Evolutionary conservation across 1,284 basidiomycete genomes (phyloP).

Genomic region (Ganoderma resinaceum): DNA sequence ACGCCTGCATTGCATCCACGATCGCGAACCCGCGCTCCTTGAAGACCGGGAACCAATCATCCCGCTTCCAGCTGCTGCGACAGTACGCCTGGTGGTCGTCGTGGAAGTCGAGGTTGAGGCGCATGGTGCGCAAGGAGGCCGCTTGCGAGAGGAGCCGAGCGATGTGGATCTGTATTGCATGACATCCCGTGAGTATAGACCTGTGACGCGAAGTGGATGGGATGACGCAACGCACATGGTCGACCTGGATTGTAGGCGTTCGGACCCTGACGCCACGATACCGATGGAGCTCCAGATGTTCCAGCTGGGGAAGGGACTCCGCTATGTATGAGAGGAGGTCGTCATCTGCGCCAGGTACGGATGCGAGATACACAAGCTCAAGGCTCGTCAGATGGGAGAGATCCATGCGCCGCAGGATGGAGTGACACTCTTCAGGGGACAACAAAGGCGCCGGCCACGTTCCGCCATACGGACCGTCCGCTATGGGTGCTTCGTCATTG

Average conservation of each 20-base stretch:
- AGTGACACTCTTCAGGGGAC: background rate
- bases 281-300: conserved; percentile 10
- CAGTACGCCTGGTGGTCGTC: background rate
- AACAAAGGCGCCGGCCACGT: background rate
- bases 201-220: background rate
- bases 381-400: background rate
- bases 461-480: too few relatives aligned
- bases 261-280: background rate
- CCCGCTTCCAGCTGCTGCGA: background rate
- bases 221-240: conserved; percentile 2
- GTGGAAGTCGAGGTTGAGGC: background rate
- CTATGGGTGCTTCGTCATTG: background rate
- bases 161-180: conserved; percentile 3
- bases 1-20: background rate
- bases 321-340: conserved; percentile 3
- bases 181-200: too few relatives aligned
- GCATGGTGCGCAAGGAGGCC: background rate
- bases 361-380: conserved; percentile 8
- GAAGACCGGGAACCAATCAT: background rate
- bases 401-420: background rate
- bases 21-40: background rate
- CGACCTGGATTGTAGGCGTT: background rate
- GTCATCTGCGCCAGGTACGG: background rate
- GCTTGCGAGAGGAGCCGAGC: background rate
- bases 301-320: background rate